phyloP scores from a whole-genome alignment of 2,329 filamentous ascomycete species.

The Trichophyton benhamiae region DNA sequence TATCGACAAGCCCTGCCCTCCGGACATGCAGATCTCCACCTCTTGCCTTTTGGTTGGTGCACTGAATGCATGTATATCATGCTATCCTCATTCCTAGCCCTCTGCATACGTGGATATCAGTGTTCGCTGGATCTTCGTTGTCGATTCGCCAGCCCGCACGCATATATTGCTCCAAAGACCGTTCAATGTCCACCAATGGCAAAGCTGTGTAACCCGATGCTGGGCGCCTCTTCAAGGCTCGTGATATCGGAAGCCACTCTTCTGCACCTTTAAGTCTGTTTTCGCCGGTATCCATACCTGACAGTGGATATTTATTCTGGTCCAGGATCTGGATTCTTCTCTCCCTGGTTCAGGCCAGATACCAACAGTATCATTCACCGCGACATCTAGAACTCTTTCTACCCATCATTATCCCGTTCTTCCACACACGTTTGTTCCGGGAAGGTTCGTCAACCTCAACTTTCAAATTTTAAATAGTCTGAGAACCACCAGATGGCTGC shows the following conservation, averaged over 20 bases:
- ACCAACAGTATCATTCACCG: background rate
- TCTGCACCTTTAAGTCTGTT: background rate
- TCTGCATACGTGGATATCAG: background rate
- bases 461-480: background rate
- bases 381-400: background rate
- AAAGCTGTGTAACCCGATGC: slow-evolving; percentile 1
- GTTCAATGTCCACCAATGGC: slow-evolving; percentile 1
- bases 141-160: background rate
- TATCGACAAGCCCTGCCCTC: background rate
- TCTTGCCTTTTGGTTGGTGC: background rate
- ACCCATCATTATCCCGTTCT: background rate
- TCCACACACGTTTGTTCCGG: background rate
- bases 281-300: background rate
- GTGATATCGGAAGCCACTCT: background rate
- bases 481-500: background rate
- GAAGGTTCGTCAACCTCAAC: background rate
- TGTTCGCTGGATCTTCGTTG: slow-evolving; percentile 1
- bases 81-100: background rate
- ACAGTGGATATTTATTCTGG: background rate
- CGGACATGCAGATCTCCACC: background rate
- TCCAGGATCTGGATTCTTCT: background rate
- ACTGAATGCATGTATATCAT: background rate
- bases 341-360: background rate
- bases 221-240: background rate
- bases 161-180: background rate